Base-by-base conservation (phyloP, 108 stramenopile species). In the Skeletonema menzelii region DNA sequence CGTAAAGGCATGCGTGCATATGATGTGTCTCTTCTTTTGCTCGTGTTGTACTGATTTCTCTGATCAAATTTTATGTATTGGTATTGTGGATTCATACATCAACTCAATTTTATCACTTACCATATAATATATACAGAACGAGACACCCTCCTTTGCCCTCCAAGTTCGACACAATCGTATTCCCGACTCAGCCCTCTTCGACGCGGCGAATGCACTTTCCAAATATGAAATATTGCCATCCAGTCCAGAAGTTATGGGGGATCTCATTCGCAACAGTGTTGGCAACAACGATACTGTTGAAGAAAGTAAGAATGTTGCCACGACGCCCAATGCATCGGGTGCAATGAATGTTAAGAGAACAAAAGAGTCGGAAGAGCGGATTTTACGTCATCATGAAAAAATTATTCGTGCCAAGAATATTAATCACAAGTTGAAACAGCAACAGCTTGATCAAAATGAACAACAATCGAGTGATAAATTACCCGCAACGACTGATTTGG, bases 371-470 rank as follows among this genome's bases (percentile, higher is more conserved):
- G 72, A 67, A 79, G 55, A 67, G 79, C 67, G 79, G 13, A 74
- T 88, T 37, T 72, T 88, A 2, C 68, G 83, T 14, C 90, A 91
- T 56, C 87, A 91, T 58, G 79, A 80, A 7, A 91, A 91, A 56
- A 90, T 90, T 59, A 59, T 90, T 12, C 74, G 77, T 3, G 66
- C 68, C 35, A 70, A 76, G 63, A 76, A 72, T 26, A 53, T 24
- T 22, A 53, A 53, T 22, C 20, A 53, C 10, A n/a, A 19, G 34
- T 17, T 60, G 59, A 40, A 47, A 19, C 59, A 60, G 38, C 37
- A 47, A 11, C 37, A 47, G 11, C 59, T 40, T 19, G 10, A 47
- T 8, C 59, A 53, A 53, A 19, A 19, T 47, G 22, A 24, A 10
- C 49, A 53, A 53, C 49, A 53, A 53, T 22, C 5, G 20, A 53